A percentile compares a stretch with the other conserved stretches of the same genome.
These are phyloP conservation scores for Lachnellula willkommii DNA, from an alignment of 2,329 filamentous ascomycete genomes.

Conservation along the genomic window DNA sequence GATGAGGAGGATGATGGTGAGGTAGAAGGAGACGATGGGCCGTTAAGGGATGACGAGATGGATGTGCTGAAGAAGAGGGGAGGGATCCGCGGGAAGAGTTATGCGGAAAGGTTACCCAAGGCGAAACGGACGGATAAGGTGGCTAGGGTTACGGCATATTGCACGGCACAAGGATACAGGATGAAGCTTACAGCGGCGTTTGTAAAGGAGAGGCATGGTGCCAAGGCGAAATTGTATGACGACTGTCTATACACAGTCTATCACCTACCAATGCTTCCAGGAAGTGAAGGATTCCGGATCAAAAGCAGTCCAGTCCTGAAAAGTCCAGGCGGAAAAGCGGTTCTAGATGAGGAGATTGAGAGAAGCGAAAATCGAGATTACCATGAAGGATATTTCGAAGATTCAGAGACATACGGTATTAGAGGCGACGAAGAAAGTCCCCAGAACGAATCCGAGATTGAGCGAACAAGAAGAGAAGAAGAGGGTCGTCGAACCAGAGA, in stretches of 20 bases:
- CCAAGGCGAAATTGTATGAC: conserved; percentile 93
- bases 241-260: conserved; percentile 97
- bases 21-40: conserved; percentile 55
- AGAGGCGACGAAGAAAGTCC: conserved; percentile 40
- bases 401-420: conserved; percentile 54
- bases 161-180: conserved; percentile 90
- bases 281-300: conserved; percentile 79
- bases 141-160: conserved; percentile 88
- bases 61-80: conserved; percentile 58
- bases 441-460: conserved; percentile 36
- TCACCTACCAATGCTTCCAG: conserved; percentile 81
- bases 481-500: conserved; percentile 33
- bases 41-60: conserved; percentile 63
- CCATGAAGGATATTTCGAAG: conserved; percentile 84
- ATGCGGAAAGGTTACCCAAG: conserved; percentile 90
- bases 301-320: conserved; percentile 88
- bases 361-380: conserved; percentile 84
- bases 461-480: conserved; percentile 26
- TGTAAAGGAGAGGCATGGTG: conserved; percentile 78
- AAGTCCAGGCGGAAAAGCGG: conserved; percentile 85
- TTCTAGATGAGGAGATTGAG: conserved; percentile 93
- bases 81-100: conserved; percentile 71
- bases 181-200: conserved; percentile 85
- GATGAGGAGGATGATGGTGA: conserved; percentile 50
- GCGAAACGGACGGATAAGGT: conserved; percentile 80